Base-by-base conservation (phyloP, 2,329 filamentous ascomycete species). In the Cercospora sp. region DNA sequence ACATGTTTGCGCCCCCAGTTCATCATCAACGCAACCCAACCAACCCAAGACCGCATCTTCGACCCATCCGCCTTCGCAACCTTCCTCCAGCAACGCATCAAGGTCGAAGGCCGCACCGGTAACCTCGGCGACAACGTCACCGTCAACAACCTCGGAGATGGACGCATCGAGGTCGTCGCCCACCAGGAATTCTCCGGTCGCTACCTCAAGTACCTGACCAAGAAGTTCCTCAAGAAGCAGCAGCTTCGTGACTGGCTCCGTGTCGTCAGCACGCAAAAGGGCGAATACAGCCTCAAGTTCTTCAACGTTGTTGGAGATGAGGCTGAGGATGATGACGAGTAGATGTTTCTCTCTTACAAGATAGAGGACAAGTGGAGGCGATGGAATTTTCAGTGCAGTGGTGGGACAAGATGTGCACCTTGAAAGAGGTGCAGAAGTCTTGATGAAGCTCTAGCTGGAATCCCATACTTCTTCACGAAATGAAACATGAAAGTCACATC, bases 141-240 rank as follows among this genome's bases (percentile, higher is more conserved):
- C 82, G 95, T 99, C 87, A 90, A 89, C 81, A 92, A 97, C 88
- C 85, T 90, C 80, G 93, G 92, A 77, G 95, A 97, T 80, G 95
- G 94, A 85, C 97, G 97, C 90, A 91, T 99, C 81, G 94, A 98
- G 89, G 90, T 99, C 82, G 90, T 96, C 81, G 90, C 94, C 77
- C 94, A 98, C 89, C 97, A 94, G 83, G 93, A 97, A 81, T 96
- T 99, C 85, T 97, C 94, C 75, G 95, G 95, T 80, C 91, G 95
- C 82, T 99, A 99, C 89, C 88, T 99, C 84, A 99, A 99, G 92
- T 99, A 99, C 90, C 87, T 99, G 93, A 99, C 95, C 84, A 99
- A 99, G 93, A 99, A 99, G 90, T 99, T 97, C 91, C 91, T 99
- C 85, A 99, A 99, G 93, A 99, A 99, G 92, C 93, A 97, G 89